Evolutionary conservation across 2,329 filamentous ascomycete species (phyloP), one percentile per base, ranked within the genome.

Genomic region (Fusarium foetens): DNA sequence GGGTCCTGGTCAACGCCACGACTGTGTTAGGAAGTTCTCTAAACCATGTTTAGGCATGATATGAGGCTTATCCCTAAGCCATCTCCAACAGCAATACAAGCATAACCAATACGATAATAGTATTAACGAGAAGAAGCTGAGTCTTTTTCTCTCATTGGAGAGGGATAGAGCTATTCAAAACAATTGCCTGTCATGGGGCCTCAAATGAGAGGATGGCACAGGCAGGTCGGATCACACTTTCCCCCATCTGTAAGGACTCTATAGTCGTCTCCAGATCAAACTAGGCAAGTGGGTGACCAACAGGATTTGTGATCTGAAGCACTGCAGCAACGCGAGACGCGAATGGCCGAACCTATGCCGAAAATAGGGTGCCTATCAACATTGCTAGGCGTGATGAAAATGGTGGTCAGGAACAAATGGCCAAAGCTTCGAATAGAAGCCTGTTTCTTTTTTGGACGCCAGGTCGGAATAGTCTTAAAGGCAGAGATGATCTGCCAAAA

Each of bases 321-420:
- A 60, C 57, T 63, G 43, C 68, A 66, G 60, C 51, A 70, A 72
- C 58, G 66, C 65, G 66, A 69, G 46, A 64, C 65, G 66, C 66
- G 66, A 68, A 68, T 69, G 65, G 43, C 65, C 66, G 66, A 68
- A 65, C 41, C 58, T 66, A 63, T 46, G 46, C 55, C 36, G 53
- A 65, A 66, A 63, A 48, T 66, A 60, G 63, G 59, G 49, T 57
- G 36, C 46, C 41, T 58, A 57, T 67, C 46, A 63, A 63, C 61
- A 58, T 66, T 45, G 27, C 58, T 36, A 46, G 45, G 31, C 48
- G 46, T 62, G 55, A 46, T 48, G 31, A 70, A 54, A 36, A 54
- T 55, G 52, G 41, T 45, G 60, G 53, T 33, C 43, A 65, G 51
- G 71, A 76, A 72, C 65, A 74, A 70, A 63, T 72, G 67, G 74